Percentiles rank a stretch among this genome's conserved stretches.
phyloP scores from a whole-genome alignment of 2,329 filamentous ascomycete species.

The Sordariomycetes sp. region DNA sequence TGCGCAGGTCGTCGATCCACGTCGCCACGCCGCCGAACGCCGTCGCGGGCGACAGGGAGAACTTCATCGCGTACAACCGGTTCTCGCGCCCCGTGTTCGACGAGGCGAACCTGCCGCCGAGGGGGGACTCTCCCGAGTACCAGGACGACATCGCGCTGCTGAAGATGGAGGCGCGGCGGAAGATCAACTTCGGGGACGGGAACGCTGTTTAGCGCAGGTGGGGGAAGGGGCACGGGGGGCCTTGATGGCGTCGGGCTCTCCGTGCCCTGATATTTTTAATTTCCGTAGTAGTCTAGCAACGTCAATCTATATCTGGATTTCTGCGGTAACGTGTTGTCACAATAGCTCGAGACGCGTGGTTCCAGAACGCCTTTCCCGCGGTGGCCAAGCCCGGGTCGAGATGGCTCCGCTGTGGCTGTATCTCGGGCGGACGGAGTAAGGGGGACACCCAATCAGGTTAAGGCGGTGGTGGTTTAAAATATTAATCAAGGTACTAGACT shows the following conservation, averaged over 20 bases:
- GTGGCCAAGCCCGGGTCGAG: too few relatives aligned
- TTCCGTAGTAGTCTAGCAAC: background rate
- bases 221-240: background rate
- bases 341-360: background rate
- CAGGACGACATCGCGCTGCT: background rate
- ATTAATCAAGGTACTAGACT: too few relatives aligned
- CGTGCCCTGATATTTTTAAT: background rate
- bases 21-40: constrained; percentile 27
- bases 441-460: too few relatives aligned
- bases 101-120: too few relatives aligned
- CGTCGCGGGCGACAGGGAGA: constrained; percentile 21
- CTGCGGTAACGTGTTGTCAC: background rate
- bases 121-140: too few relatives aligned
- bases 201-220: background rate
- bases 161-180: background rate
- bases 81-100: constrained; percentile 28
- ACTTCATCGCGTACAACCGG: constrained; percentile 35
- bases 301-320: background rate
- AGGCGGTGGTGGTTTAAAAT: too few relatives aligned
- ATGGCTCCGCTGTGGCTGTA: too few relatives aligned
- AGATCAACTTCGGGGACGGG: background rate
- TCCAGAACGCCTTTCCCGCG: too few relatives aligned
- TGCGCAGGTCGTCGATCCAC: constrained; percentile 24
- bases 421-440: too few relatives aligned
- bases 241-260: background rate